Conservation (phyloP, 2,329 filamentous ascomycete genomes). For the Bipolaris cookei region DNA sequence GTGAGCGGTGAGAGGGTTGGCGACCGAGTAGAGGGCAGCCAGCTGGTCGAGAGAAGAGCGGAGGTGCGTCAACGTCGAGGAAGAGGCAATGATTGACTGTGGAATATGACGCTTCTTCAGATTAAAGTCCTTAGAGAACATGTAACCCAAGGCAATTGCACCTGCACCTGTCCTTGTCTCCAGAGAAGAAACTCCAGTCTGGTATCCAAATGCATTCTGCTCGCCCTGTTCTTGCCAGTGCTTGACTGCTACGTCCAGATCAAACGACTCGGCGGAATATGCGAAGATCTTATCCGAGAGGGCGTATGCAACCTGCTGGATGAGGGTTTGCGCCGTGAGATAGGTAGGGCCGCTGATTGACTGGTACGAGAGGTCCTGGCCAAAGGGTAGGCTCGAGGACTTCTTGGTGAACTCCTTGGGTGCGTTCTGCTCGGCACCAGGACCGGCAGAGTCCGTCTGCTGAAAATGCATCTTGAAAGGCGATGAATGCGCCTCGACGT, state of each 20-base stretch:
- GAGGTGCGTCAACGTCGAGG: constrained; percentile 79
- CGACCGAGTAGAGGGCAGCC: constrained; percentile 85
- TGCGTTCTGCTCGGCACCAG: constrained; percentile 39
- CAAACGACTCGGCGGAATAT: constrained; percentile 92
- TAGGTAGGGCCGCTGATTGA: constrained; percentile 86
- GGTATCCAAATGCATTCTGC: constrained; percentile 81
- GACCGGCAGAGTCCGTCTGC: constrained; percentile 47
- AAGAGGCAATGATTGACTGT: constrained; percentile 87
- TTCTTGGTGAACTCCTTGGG: constrained; percentile 50
- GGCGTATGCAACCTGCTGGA: constrained; percentile 94
- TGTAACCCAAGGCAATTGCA: constrained; percentile 90
- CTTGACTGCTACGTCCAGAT: constrained; percentile 82
- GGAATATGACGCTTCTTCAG: constrained; percentile 88
- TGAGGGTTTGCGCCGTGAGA: constrained; percentile 87
- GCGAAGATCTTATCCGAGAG: constrained; percentile 97
- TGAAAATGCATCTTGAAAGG: constrained; percentile 47
- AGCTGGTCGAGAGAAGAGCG: constrained; percentile 89
- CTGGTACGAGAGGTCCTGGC: constrained; percentile 58
- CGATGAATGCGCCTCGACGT: constrained; percentile 18
- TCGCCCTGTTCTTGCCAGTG: constrained; percentile 74
- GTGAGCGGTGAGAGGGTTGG: constrained; percentile 91
- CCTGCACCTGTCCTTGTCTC: constrained; percentile 90
- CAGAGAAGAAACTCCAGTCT: constrained; percentile 77
- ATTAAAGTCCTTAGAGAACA: constrained; percentile 97
- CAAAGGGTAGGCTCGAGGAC: constrained; percentile 60